A percentile compares a stretch with the other conserved stretches of the same genome.
These are phyloP conservation scores for Entomortierella chlamydospora DNA, from an alignment of 192 early-diverging fungal species.

Conservation along the genomic window DNA sequence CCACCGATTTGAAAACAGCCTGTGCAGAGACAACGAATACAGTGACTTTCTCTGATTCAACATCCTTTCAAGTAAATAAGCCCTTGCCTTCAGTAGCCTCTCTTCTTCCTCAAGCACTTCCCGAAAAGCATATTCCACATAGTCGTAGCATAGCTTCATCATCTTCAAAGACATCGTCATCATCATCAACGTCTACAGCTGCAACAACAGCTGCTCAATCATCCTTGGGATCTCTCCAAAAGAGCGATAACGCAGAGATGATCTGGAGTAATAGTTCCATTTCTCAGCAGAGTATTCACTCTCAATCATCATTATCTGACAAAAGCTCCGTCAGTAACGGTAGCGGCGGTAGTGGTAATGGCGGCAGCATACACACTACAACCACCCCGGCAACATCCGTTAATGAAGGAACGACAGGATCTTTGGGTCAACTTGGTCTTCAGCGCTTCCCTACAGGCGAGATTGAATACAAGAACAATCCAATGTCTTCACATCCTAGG, in stretches of 20 bases:
- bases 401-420: slow-evolving; percentile 25
- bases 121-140: background rate
- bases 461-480: slow-evolving; percentile 22
- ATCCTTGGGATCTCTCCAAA: too few relatives aligned
- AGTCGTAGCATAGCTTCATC: background rate
- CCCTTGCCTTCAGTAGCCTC: slow-evolving; percentile 17
- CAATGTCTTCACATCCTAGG: slow-evolving; percentile 4
- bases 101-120: slow-evolving; percentile 2
- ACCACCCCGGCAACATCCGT: slow-evolving; percentile 9
- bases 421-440: slow-evolving; percentile 36
- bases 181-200: background rate
- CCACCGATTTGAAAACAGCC: slow-evolving; percentile 8
- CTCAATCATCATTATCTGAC: slow-evolving; percentile 26
- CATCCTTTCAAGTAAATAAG: slow-evolving; percentile 10
- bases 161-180: background rate
- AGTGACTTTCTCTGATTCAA: background rate
- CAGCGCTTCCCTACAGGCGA: slow-evolving; percentile 52
- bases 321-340: slow-evolving; percentile 30
- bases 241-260: too few relatives aligned
- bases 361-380: slow-evolving; percentile 13
- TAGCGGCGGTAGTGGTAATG: slow-evolving; percentile 13
- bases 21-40: background rate
- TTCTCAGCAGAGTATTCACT: too few relatives aligned
- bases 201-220: too few relatives aligned
- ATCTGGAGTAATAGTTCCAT: background rate